Evolutionary conservation across 345 rosid genomes (phyloP).

Genomic region (Brassica carinata): DNA sequence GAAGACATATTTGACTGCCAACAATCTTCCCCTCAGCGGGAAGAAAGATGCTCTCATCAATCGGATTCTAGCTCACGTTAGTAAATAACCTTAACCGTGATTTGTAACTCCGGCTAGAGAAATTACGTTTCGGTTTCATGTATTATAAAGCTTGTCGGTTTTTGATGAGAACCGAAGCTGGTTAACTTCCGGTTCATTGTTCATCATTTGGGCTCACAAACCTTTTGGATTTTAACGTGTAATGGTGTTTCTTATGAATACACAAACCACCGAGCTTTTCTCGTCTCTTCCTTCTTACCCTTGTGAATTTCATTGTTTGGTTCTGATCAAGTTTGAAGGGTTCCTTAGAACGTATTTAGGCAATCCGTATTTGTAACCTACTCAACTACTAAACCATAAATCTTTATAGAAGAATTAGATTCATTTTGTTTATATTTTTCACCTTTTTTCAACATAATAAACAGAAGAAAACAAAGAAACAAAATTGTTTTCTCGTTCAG

Average conservation of each 20-base stretch:
- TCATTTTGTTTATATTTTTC: not conserved
- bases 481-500: not conserved
- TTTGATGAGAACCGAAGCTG: not conserved
- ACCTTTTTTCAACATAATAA: constrained; percentile 50
- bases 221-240: constrained; percentile 2
- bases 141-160: not conserved
- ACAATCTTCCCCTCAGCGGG: constrained; percentile 63
- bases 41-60: constrained; percentile 76
- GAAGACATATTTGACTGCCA: constrained; percentile 68
- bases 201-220: constrained; percentile 6
- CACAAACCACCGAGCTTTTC: constrained; percentile 6
- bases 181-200: constrained; percentile 16
- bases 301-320: not conserved
- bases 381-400: not conserved
- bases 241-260: constrained; percentile 6
- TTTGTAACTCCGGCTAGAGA: constrained; percentile 14
- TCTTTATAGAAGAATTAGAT: not conserved
- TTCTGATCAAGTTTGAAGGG: constrained; percentile 75
- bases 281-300: constrained; percentile 28
- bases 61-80: constrained; percentile 75
- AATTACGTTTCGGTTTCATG: not conserved
- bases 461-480: not conserved
- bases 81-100: constrained; percentile 46
- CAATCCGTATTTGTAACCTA: constrained; percentile 88
- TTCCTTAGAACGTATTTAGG: constrained; percentile 90